A percentile compares a stretch with the other conserved stretches of the same genome.
Evolutionary conservation across 1,284 basidiomycete species (phyloP).

Genomic region (Jaminaea rosea): DNA sequence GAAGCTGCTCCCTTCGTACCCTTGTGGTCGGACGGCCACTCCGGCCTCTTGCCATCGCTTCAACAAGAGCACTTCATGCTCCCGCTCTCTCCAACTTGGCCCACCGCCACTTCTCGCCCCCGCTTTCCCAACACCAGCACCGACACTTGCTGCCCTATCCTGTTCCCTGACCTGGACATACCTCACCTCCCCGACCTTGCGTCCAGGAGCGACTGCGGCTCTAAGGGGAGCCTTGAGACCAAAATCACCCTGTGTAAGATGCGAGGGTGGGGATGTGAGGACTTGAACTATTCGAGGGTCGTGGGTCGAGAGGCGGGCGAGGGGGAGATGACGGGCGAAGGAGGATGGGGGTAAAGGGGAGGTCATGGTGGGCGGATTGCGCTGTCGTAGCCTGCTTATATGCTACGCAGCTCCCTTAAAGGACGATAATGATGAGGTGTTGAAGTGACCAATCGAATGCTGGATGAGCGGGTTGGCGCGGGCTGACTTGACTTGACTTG

Average conservation of each 20-base stretch:
- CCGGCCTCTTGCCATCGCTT: not conserved
- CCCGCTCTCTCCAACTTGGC: conserved; percentile 1
- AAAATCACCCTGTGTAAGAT: not conserved
- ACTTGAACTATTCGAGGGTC: conserved; percentile 1
- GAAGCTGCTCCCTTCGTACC: too few species aligned
- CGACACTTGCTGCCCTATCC: not conserved
- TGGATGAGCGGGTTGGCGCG: too few species aligned
- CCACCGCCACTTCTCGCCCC: too few species aligned
- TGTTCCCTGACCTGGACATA: not conserved
- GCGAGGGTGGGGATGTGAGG: not conserved
- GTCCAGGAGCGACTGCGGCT: not conserved
- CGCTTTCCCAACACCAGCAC: too few species aligned
- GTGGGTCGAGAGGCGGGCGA: not conserved
- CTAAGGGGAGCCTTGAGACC: not conserved
- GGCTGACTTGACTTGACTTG: too few species aligned
- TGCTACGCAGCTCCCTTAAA: too few species aligned
- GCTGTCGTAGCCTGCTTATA: too few species aligned
- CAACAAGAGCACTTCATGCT: not conserved
- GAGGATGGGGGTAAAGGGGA: too few species aligned
- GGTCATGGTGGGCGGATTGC: too few species aligned
- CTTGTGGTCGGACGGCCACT: not conserved
- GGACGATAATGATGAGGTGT: too few species aligned
- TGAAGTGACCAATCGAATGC: too few species aligned
- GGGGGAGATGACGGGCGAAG: not conserved
- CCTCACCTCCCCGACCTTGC: not conserved